Evolutionary conservation across 2,329 filamentous ascomycete genomes (phyloP).

Genomic region (Didymella segeticola): DNA sequence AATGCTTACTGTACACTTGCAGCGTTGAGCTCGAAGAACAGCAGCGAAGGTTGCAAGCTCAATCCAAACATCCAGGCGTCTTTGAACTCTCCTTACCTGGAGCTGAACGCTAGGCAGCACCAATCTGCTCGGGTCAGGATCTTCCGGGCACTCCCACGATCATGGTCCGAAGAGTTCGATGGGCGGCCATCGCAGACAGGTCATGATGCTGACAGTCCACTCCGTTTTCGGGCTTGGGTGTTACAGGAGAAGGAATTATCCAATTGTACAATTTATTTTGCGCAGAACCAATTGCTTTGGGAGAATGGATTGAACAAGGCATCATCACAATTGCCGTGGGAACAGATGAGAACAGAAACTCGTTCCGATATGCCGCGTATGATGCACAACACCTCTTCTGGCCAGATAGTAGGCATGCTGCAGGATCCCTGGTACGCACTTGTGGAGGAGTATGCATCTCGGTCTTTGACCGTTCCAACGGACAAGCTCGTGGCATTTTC

Average conservation of each 20-base stretch:
- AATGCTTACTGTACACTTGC: conserved; percentile 4
- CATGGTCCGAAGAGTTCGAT: not conserved
- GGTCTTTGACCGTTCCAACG: too few relatives aligned
- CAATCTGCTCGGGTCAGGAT: not conserved
- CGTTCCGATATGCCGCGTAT: too few relatives aligned
- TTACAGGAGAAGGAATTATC: conserved; percentile 8
- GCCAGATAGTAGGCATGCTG: too few relatives aligned
- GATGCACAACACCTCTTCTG: too few relatives aligned
- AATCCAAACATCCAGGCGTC: not conserved
- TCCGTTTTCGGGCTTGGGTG: conserved; percentile 5
- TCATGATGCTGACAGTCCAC: not conserved
- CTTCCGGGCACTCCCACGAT: not conserved
- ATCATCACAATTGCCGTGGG: conserved; percentile 1
- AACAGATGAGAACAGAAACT: not conserved
- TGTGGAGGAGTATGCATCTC: too few relatives aligned
- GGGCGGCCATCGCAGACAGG: not conserved
- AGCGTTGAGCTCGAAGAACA: not conserved
- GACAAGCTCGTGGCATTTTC: too few relatives aligned
- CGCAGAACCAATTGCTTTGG: not conserved
- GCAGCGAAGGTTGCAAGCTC: not conserved
- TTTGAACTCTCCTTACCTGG: not conserved
- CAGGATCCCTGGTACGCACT: too few relatives aligned
- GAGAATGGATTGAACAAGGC: not conserved
- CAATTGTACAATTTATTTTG: not conserved
- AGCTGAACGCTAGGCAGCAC: not conserved